phyloP scores from a whole-genome alignment of 345 rosid genomes.

The Brassica rapa region DNA sequence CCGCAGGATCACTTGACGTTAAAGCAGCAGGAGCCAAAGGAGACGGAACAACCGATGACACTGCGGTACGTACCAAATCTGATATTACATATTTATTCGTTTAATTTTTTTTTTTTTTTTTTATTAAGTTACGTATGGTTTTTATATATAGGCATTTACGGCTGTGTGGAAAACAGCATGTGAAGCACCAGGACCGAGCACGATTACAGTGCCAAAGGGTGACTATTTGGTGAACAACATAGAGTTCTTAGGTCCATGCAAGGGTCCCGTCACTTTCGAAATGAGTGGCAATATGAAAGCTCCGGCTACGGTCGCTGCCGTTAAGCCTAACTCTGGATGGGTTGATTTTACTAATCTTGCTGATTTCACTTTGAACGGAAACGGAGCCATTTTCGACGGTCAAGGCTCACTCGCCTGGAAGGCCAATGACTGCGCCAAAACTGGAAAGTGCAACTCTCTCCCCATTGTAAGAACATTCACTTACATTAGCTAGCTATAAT shows the following conservation, averaged over 20 bases:
- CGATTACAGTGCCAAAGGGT: conserved; percentile 46
- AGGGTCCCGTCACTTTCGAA: conserved; percentile 37
- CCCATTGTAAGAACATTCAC: conserved; percentile 39
- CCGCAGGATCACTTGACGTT: not conserved
- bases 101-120: not conserved
- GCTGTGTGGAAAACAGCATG: conserved; percentile 48
- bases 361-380: conserved; percentile 39
- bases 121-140: not conserved
- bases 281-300: conserved; percentile 51
- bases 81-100: not conserved
- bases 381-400: conserved; percentile 50
- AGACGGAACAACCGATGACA: conserved; percentile 43
- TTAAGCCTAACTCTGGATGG: conserved; percentile 14
- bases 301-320: not conserved
- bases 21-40: conserved; percentile 43
- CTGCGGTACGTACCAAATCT: conserved; percentile 26
- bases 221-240: conserved; percentile 36
- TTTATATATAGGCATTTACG: conserved; percentile 37
- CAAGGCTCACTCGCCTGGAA: conserved; percentile 48
- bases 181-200: conserved; percentile 27
- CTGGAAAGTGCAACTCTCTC: conserved; percentile 36
- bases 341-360: conserved; percentile 24
- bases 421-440: conserved; percentile 31
- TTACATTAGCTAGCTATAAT: not conserved
- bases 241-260: conserved; percentile 54